Base-by-base conservation (phyloP, 2,329 filamentous ascomycete species). In the Triangularia verruculosa region DNA sequence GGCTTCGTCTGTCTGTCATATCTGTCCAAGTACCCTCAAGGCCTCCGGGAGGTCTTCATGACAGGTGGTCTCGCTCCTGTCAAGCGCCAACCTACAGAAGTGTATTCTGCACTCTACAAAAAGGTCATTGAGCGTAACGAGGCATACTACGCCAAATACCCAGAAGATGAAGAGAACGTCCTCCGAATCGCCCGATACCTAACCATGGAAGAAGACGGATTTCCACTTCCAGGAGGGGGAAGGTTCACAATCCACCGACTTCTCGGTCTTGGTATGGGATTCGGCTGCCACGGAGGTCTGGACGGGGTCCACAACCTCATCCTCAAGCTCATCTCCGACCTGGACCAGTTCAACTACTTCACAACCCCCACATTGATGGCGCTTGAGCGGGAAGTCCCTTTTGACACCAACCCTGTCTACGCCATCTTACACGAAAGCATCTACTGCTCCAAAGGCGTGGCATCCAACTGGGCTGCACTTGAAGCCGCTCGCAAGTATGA, bases 1-100 rank as follows among this genome's bases (percentile, higher is more conserved):
- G 94, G 94, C 0, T 97, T 97, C 76, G 91, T 93, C 72, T 84
- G 83, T 56, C 81, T 92, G 32, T 94, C 90, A 7, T 98, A 97
- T 75, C 83, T 98, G 15, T 95, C 90, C 2, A 87, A 91, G 74
- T 88, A 86, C 70, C 91, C 92, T 0, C 84, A 92, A 62, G 90
- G 90, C 0, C 77, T 98, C 24, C 86, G 87, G 28, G 94, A 98
- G 78, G 86, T 87, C 24, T 98, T 96, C 73, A 82, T 93, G 32
- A 91, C 90, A 11, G 94, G 94, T 39, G 94, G 94, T 0, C 80
- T 97, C 53, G 89, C 92, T 13, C 91, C 94, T 0, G 79, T 97
- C 11, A 87, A 89, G 59, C 85, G 85, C 64, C 81, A 82, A 0
- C 84, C 92, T 0, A 90, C 94, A 59, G 82, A 91, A 52, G 89